Conservation (phyloP, 768 basidiomycete species). For the Russula abietina region DNA sequence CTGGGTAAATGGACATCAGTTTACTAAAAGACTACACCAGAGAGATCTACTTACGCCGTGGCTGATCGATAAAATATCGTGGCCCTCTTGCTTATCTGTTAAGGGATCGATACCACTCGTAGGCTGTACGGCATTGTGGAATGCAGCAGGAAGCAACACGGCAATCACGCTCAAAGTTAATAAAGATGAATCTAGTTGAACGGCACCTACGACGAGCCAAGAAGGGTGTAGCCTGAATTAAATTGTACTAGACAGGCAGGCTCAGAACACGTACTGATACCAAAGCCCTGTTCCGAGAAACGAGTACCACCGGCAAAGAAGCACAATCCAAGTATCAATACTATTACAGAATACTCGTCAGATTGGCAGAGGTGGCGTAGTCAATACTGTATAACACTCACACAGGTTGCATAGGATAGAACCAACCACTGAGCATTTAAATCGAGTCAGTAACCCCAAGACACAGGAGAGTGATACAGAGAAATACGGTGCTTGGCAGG, state of each 20-base stretch:
- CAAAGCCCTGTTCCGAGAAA: conserved; percentile 79
- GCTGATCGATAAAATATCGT: conserved; percentile 44
- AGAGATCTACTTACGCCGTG: conserved; percentile 39
- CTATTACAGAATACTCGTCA: conserved; percentile 34
- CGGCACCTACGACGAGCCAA: conserved; percentile 37
- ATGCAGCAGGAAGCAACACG: conserved; percentile 72
- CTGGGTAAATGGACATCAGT: conserved; percentile 26
- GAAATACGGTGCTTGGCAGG: neutral
- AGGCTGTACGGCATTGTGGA: conserved; percentile 51
- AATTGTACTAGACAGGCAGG: neutral
- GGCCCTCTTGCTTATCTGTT: conserved; percentile 33
- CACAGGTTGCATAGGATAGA: conserved; percentile 43
- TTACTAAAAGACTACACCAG: neutral
- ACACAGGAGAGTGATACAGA: neutral
- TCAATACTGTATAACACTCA: conserved; percentile 27
- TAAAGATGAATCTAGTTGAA: conserved; percentile 69
- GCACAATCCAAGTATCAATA: conserved; percentile 80
- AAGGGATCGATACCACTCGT: conserved; percentile 22
- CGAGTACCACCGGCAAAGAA: conserved; percentile 81
- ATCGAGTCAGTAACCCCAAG: neutral
- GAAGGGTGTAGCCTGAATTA: neutral
- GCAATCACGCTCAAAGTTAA: conserved; percentile 76
- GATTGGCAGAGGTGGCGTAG: neutral
- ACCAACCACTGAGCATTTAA: conserved; percentile 36
- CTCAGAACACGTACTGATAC: conserved; percentile 46